phyloP scores from a whole-genome alignment of 2,329 filamentous ascomycete species.

The Ophiocordyceps sinensis region DNA sequence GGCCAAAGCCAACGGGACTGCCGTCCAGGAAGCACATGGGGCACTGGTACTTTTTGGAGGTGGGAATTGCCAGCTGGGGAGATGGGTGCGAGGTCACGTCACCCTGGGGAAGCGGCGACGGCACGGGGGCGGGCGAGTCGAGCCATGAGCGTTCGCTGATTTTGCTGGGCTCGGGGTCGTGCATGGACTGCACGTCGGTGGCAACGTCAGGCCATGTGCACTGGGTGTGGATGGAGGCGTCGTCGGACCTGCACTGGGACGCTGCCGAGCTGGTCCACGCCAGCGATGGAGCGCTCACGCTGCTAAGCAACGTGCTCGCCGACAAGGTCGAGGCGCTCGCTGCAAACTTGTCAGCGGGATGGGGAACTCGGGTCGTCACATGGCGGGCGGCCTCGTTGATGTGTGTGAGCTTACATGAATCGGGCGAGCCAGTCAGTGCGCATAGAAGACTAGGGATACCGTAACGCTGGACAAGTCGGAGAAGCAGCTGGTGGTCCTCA shows the following conservation, averaged over 20 bases:
- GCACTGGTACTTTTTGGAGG: slow-evolving; percentile 28
- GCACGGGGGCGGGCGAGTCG: slow-evolving; percentile 22
- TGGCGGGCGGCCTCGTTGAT: too few relatives aligned
- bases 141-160: slow-evolving; percentile 23
- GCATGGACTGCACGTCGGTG: slow-evolving; percentile 18
- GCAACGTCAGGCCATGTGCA: slow-evolving; percentile 21
- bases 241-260: slow-evolving; percentile 24
- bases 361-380: background rate
- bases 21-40: slow-evolving; percentile 31
- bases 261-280: slow-evolving; percentile 26
- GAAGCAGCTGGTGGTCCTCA: slow-evolving; percentile 22
- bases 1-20: slow-evolving; percentile 29
- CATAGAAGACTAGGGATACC: slow-evolving; percentile 22
- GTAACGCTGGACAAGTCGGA: slow-evolving; percentile 22
- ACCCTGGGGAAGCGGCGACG: slow-evolving; percentile 17
- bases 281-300: slow-evolving; percentile 23
- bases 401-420: slow-evolving; percentile 18
- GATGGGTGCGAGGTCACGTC: slow-evolving; percentile 22
- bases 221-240: slow-evolving; percentile 23
- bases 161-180: slow-evolving; percentile 19
- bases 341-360: slow-evolving; percentile 6
- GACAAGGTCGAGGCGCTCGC: slow-evolving; percentile 25
- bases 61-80: slow-evolving; percentile 20
- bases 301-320: slow-evolving; percentile 25
- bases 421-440: slow-evolving; percentile 19